Evolutionary conservation across 192 early-diverging fungal genomes (phyloP).

Genomic region (Backusella luteola): DNA sequence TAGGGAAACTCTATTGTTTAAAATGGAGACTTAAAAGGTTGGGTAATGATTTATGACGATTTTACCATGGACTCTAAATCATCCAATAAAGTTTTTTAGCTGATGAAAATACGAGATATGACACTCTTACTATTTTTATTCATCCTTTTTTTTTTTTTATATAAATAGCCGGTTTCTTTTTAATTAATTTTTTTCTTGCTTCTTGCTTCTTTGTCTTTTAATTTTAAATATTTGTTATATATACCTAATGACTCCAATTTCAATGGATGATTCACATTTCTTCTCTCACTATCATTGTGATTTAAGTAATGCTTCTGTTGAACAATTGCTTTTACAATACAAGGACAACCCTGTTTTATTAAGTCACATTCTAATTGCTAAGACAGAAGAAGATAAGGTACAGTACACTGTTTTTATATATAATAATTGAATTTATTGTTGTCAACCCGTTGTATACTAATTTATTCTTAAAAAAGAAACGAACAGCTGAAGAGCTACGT

Average conservation of each 20-base stretch:
- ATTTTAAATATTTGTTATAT: background rate
- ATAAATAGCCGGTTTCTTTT: background rate
- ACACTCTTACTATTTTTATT: background rate
- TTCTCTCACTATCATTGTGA: background rate
- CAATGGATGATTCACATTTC: background rate
- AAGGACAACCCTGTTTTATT: background rate
- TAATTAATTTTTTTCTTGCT: background rate
- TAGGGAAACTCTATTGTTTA: background rate
- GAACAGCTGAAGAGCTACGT: background rate
- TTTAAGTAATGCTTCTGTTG: background rate
- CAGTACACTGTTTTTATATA: background rate
- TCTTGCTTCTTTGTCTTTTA: background rate
- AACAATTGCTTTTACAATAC: background rate
- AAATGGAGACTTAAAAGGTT: background rate
- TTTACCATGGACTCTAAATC: background rate
- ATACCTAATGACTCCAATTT: background rate
- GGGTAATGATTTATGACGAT: background rate
- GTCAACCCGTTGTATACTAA: background rate
- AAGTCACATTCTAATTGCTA: conserved; percentile 7
- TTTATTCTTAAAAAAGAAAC: background rate
- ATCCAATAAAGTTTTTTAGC: background rate
- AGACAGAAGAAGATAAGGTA: conserved; percentile 9
- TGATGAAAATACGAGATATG: background rate
- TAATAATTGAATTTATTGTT: background rate
- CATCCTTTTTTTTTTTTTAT: background rate